Evolutionary conservation across 2,329 filamentous ascomycete genomes (phyloP).

Genomic region (Drechslerella coelobrocha): DNA sequence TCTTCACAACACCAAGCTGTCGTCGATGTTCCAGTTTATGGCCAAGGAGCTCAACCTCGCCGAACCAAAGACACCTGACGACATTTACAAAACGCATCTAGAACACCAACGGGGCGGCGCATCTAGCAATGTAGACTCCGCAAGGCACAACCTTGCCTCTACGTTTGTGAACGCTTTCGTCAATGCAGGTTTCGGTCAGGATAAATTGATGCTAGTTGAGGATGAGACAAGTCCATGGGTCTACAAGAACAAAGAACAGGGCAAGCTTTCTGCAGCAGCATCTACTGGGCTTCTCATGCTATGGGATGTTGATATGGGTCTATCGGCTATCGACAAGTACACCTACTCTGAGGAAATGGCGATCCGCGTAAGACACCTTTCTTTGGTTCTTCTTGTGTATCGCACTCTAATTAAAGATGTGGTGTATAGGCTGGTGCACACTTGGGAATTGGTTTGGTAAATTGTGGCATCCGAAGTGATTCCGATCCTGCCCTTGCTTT

Average conservation of each 20-base stretch:
- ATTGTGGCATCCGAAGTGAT: slow-evolving; percentile 86
- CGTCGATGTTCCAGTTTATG: slow-evolving; percentile 90
- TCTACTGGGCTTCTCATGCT: slow-evolving; percentile 89
- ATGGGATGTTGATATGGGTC: slow-evolving; percentile 90
- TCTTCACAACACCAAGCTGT: slow-evolving; percentile 82
- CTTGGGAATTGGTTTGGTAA: slow-evolving; percentile 94
- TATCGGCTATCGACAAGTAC: slow-evolving; percentile 94
- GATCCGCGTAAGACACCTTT: slow-evolving; percentile 62
- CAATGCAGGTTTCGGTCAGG: slow-evolving; percentile 91
- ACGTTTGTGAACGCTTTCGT: slow-evolving; percentile 97
- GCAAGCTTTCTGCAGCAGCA: slow-evolving; percentile 94
- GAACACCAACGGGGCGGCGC: slow-evolving; percentile 87
- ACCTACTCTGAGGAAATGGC: slow-evolving; percentile 82
- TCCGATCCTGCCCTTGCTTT: slow-evolving; percentile 89
- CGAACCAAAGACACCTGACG: slow-evolving; percentile 94
- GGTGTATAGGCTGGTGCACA: slow-evolving; percentile 77
- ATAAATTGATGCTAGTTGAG: slow-evolving; percentile 96
- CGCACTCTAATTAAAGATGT: slow-evolving; percentile 7
- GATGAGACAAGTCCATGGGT: slow-evolving; percentile 92
- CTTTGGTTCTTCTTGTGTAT: not conserved
- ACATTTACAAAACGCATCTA: slow-evolving; percentile 99
- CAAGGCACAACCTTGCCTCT: slow-evolving; percentile 91
- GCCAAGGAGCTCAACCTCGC: slow-evolving; percentile 96
- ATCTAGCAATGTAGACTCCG: slow-evolving; percentile 91
- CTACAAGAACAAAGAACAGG: slow-evolving; percentile 98